phyloP scores from a whole-genome alignment of 768 basidiomycete genomes.

The Russula ochroleuca region DNA sequence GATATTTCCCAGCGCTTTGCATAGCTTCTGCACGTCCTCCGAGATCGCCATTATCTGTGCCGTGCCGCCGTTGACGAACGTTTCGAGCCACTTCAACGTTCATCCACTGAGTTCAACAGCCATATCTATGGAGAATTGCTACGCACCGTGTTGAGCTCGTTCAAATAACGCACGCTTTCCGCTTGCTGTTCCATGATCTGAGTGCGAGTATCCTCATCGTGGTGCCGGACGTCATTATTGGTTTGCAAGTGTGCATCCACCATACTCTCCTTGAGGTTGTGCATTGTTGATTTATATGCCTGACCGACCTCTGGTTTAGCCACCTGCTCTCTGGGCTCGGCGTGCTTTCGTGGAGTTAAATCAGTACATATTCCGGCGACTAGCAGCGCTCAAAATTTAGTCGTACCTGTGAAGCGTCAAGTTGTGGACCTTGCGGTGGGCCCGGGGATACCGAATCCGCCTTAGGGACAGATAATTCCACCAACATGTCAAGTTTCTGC shows the following conservation, averaged over 20 bases:
- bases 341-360: not conserved
- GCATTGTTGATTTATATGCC: not conserved
- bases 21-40: slow-evolving; percentile 56
- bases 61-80: slow-evolving; percentile 74
- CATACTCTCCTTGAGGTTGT: not conserved
- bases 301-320: not conserved
- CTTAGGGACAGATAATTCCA: slow-evolving; percentile 28
- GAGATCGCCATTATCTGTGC: slow-evolving; percentile 64
- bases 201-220: slow-evolving; percentile 45
- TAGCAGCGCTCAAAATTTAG: not conserved
- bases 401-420: slow-evolving; percentile 4
- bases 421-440: not conserved
- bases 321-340: not conserved
- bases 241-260: slow-evolving; percentile 37
- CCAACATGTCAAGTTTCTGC: slow-evolving; percentile 39
- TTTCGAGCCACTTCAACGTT: slow-evolving; percentile 67
- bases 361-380: not conserved
- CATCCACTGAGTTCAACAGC: not conserved
- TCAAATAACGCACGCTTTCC: slow-evolving; percentile 73
- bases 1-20: slow-evolving; percentile 44
- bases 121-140: not conserved
- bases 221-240: slow-evolving; percentile 46
- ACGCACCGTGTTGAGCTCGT: slow-evolving; percentile 66
- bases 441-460: not conserved
- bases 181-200: slow-evolving; percentile 59